phyloP scores from a whole-genome alignment of 2,329 filamentous ascomycete genomes.

The Grosmannia serpens region DNA sequence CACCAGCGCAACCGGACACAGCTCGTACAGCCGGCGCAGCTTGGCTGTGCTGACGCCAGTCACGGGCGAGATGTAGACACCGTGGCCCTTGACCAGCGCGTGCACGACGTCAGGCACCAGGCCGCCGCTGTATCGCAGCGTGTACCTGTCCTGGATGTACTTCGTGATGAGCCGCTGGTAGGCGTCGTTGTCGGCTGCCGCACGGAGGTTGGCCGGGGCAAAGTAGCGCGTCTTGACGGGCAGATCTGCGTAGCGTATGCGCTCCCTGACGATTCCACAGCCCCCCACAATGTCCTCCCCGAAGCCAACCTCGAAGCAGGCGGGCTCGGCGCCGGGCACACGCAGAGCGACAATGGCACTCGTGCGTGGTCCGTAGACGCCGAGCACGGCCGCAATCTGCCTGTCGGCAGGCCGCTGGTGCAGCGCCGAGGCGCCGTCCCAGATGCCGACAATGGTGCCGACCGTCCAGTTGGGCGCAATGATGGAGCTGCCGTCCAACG shows the following conservation, averaged over 20 bases:
- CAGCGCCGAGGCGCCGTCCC: slow-evolving; percentile 37
- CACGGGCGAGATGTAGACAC: slow-evolving; percentile 48
- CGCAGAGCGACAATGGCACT: slow-evolving; percentile 44
- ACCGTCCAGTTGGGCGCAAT: slow-evolving; percentile 47
- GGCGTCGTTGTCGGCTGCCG: slow-evolving; percentile 35
- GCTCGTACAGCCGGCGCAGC: slow-evolving; percentile 45
- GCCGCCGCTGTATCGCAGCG: slow-evolving; percentile 48
- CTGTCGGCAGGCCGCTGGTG: slow-evolving; percentile 23
- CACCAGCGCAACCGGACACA: slow-evolving; percentile 47
- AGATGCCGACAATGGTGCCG: slow-evolving; percentile 48
- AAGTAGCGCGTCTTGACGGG: slow-evolving; percentile 40
- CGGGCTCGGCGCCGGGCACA: slow-evolving; percentile 23
- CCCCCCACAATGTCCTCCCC: background rate
- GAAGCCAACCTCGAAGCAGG: slow-evolving; percentile 42
- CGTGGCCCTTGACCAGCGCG: slow-evolving; percentile 48
- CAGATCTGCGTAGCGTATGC: slow-evolving; percentile 24
- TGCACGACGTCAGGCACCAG: slow-evolving; percentile 51
- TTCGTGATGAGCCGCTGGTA: slow-evolving; percentile 38
- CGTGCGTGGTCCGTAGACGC: slow-evolving; percentile 43
- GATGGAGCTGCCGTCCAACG: slow-evolving; percentile 51
- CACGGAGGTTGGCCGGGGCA: slow-evolving; percentile 49
- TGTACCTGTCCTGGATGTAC: slow-evolving; percentile 43
- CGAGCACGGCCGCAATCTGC: slow-evolving; percentile 39
- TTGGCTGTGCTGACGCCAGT: slow-evolving; percentile 40
- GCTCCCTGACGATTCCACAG: slow-evolving; percentile 20